These are phyloP conservation scores for Aplosporella prunicola DNA, from an alignment of 2,329 filamentous ascomycete genomes.

Conservation along the genomic window DNA sequence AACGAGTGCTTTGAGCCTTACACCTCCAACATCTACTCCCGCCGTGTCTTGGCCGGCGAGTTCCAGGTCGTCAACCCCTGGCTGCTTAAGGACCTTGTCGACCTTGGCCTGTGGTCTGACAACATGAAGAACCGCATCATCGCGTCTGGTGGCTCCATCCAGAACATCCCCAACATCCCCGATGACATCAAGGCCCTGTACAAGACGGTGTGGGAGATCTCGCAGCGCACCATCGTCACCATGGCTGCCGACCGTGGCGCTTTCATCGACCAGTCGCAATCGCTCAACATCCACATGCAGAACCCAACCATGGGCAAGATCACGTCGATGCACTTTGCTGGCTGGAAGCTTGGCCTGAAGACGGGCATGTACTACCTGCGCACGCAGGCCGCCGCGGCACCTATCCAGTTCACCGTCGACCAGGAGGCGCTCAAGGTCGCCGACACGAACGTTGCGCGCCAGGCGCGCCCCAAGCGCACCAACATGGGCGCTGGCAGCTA, in stretches of 20 bases:
- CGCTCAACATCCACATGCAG: conserved; percentile 98
- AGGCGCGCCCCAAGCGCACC: conserved; percentile 53
- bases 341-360: conserved; percentile 98
- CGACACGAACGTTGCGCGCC: conserved; percentile 67
- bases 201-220: conserved; percentile 99
- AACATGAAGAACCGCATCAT: conserved; percentile 99
- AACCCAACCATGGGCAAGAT: conserved; percentile 99
- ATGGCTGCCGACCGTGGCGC: conserved; percentile 98
- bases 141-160: conserved; percentile 87
- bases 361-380: conserved; percentile 99
- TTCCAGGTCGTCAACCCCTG: conserved; percentile 99
- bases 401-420: conserved; percentile 98
- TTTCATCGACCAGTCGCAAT: conserved; percentile 98
- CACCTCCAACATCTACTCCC: conserved; percentile 99
- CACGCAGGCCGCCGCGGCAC: conserved; percentile 90
- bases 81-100: conserved; percentile 95
- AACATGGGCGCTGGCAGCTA: conserved; percentile 38
- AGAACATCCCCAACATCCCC: conserved; percentile 94
- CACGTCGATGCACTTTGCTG: conserved; percentile 97
- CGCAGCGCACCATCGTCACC: conserved; percentile 87
- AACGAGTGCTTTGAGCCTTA: conserved; percentile 99
- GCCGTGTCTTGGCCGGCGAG: conserved; percentile 92
- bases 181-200: conserved; percentile 93
- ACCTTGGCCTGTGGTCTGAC: conserved; percentile 96
- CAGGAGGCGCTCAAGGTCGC: conserved; percentile 85